Evolutionary conservation across 352 stramenopile species (phyloP).

Genomic region (Globisporangium paroecandrum): DNA sequence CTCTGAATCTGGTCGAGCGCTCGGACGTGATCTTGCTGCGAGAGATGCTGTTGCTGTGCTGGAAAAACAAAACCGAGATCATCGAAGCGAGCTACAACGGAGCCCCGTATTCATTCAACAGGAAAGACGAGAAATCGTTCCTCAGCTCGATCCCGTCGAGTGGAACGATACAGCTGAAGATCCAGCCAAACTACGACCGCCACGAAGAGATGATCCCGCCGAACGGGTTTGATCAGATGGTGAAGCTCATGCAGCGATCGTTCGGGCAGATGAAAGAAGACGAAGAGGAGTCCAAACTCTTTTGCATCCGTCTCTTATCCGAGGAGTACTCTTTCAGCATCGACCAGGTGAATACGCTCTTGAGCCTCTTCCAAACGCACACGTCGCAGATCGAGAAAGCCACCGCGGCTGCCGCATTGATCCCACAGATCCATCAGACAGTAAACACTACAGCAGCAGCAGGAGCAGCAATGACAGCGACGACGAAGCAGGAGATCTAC

Average conservation of each 20-base stretch:
- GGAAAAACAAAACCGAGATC: slow-evolving; percentile 57
- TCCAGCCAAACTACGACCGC: slow-evolving; percentile 60
- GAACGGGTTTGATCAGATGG: slow-evolving; percentile 35
- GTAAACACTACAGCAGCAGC: slow-evolving; percentile 3
- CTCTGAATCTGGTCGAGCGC: slow-evolving; percentile 46
- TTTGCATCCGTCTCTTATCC: slow-evolving; percentile 57
- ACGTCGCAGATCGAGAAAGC: slow-evolving; percentile 73
- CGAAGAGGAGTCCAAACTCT: slow-evolving; percentile 55
- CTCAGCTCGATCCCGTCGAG: slow-evolving; percentile 33
- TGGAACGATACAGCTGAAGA: slow-evolving; percentile 49
- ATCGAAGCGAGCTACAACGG: slow-evolving; percentile 49
- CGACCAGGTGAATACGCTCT: slow-evolving; percentile 48
- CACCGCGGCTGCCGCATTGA: slow-evolving; percentile 50
- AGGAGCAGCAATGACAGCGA: neutral
- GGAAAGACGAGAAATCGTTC: slow-evolving; percentile 56
- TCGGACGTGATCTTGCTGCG: slow-evolving; percentile 50
- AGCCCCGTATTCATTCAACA: slow-evolving; percentile 40
- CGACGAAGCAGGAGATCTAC: slow-evolving; percentile 34
- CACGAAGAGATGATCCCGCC: slow-evolving; percentile 47
- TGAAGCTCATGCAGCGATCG: slow-evolving; percentile 39
- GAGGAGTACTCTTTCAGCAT: slow-evolving; percentile 63
- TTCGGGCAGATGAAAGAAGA: slow-evolving; percentile 44
- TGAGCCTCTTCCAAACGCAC: slow-evolving; percentile 57
- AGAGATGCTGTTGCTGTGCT: slow-evolving; percentile 52
- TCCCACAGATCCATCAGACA: slow-evolving; percentile 54